These are phyloP conservation scores for Diversispora eburnea DNA, from an alignment of 192 early-diverging fungal genomes.

Conservation along the genomic window DNA sequence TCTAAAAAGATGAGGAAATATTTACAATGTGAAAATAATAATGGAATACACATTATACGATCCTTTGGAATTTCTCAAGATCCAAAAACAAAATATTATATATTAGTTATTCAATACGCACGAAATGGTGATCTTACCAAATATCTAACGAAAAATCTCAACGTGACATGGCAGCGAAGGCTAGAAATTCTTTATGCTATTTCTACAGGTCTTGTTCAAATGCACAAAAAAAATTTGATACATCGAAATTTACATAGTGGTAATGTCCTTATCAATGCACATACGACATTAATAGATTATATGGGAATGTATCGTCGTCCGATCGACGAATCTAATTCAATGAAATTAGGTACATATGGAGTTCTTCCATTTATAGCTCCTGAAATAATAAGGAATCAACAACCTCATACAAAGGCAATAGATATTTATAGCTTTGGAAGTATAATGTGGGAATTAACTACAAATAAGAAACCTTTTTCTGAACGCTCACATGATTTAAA, in stretches of 20 bases:
- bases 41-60: constrained; percentile 3
- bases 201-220: constrained; percentile 35
- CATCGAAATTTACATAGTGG: constrained; percentile 39
- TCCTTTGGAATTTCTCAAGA: constrained; percentile 16
- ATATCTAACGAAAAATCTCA: constrained; percentile 33
- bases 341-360: background rate
- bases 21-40: background rate
- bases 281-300: background rate
- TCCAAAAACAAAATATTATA: constrained; percentile 34
- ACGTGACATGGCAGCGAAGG: constrained; percentile 31
- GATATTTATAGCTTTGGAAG: constrained; percentile 43
- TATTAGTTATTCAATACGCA: constrained; percentile 39
- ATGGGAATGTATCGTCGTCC: background rate
- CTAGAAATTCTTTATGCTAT: constrained; percentile 34
- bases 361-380: constrained; percentile 45
- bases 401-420: constrained; percentile 31
- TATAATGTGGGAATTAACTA: constrained; percentile 45
- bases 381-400: constrained; percentile 31
- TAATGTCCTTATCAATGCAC: constrained; percentile 13
- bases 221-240: constrained; percentile 41
- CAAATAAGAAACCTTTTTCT: constrained; percentile 33
- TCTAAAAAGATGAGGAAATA: background rate
- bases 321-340: background rate
- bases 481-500: constrained; percentile 18
- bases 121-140: constrained; percentile 36